Conservation (phyloP, 2,329 filamentous ascomycete species). For the Sordariomycetes sp. region DNA sequence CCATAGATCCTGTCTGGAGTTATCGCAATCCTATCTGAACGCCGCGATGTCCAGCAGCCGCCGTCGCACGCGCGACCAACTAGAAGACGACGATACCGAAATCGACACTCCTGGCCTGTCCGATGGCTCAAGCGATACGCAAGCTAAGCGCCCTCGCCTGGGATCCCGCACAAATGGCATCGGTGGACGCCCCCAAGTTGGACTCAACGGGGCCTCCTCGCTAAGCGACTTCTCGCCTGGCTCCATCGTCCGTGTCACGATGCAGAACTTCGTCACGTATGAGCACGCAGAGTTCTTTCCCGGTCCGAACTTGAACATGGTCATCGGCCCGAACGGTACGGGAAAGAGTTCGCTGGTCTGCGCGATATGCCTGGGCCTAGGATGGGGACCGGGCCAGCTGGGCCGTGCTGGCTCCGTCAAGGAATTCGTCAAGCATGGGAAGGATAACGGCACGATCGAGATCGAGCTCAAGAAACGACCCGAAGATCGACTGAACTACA, state of each 20-base stretch:
- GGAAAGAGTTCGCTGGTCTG: constrained; percentile 97
- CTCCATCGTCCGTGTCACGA: constrained; percentile 77
- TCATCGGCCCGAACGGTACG: constrained; percentile 97
- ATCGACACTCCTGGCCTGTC: constrained; percentile 12
- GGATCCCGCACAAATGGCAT: constrained; percentile 4
- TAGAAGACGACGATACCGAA: constrained; percentile 27
- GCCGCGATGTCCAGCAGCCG: constrained; percentile 9
- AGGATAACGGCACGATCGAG: constrained; percentile 69
- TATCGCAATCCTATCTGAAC: too few species aligned
- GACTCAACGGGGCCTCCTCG: constrained; percentile 6
- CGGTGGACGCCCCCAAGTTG: constrained; percentile 9
- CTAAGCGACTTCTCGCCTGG: constrained; percentile 54
- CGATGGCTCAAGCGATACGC: constrained; percentile 12
- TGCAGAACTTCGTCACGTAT: constrained; percentile 92
- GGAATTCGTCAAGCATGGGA: constrained; percentile 91
- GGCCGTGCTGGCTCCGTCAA: constrained; percentile 77
- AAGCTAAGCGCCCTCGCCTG: constrained; percentile 27
- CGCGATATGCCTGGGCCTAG: constrained; percentile 87
- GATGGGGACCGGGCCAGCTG: constrained; percentile 72
- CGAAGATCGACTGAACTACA: constrained; percentile 52
- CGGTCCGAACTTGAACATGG: constrained; percentile 92
- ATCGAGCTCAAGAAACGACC: constrained; percentile 72
- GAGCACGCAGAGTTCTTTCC: constrained; percentile 83
- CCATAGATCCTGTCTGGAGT: too few species aligned
- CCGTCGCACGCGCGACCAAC: constrained; percentile 33